Conservation (phyloP, 805 yeast species). For the Wickerhamiella occidentalis region DNA sequence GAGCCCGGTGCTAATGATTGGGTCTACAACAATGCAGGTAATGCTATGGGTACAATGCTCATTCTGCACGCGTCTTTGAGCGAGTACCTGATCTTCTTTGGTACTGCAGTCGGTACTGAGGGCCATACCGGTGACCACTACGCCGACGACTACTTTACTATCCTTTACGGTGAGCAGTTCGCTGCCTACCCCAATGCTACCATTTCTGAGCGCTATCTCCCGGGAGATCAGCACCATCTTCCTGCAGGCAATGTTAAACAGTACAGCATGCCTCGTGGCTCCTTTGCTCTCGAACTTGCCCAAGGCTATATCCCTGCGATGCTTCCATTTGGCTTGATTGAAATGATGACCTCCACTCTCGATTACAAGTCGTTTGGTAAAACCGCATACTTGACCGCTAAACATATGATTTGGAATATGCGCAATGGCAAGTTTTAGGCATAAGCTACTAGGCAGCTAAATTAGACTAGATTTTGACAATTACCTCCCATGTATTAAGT, state of each 20-base stretch:
- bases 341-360: conserved; percentile 64
- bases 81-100: conserved; percentile 87
- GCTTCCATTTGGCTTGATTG: conserved; percentile 92
- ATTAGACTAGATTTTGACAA: too few species aligned
- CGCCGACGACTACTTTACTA: conserved; percentile 96
- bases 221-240: conserved; percentile 82
- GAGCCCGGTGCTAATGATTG: conserved; percentile 71
- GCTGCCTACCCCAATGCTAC: conserved; percentile 60
- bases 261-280: conserved; percentile 69
- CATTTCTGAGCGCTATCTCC: conserved; percentile 56
- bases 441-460: too few species aligned
- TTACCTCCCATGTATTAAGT: too few species aligned
- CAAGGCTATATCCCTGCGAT: conserved; percentile 98
- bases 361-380: conserved; percentile 57
- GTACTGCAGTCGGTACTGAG: conserved; percentile 87
- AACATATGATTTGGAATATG: conserved; percentile 62
- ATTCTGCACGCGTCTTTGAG: conserved; percentile 88
- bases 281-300: conserved; percentile 87
- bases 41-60: conserved; percentile 92
- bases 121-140: conserved; percentile 94
- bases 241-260: conserved; percentile 65
- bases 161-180: conserved; percentile 62
- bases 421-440: conserved; percentile 53
- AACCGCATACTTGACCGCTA: conserved; percentile 65
- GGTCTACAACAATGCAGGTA: conserved; percentile 97